These are phyloP conservation scores for Cunninghamia lanceolata DNA, from an alignment of 75 land plant genomes.

Conservation along the genomic window DNA sequence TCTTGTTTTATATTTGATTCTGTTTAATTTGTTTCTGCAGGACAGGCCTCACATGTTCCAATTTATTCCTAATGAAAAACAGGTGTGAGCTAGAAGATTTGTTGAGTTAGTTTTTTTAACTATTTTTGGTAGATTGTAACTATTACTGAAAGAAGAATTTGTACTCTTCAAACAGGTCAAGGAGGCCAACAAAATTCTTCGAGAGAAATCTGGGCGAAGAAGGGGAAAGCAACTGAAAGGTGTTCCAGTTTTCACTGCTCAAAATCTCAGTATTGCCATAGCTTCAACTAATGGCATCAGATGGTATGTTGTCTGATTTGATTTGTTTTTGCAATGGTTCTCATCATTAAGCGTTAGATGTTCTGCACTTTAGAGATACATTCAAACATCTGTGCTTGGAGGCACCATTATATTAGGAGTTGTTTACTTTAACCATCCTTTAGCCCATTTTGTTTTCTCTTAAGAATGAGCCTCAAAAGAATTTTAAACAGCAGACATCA, in stretches of 20 bases:
- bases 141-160: slow-evolving; percentile 8
- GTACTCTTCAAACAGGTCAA: slow-evolving; percentile 50
- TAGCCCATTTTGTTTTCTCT: neutral
- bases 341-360: neutral
- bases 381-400: neutral
- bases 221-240: slow-evolving; percentile 57
- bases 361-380: neutral
- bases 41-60: slow-evolving; percentile 73
- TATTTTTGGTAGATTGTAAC: neutral
- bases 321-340: neutral
- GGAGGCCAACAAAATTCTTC: slow-evolving; percentile 70
- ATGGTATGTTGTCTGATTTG: slow-evolving; percentile 41
- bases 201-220: slow-evolving; percentile 25
- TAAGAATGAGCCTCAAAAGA: neutral
- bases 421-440: neutral
- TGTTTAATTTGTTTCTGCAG: slow-evolving; percentile 29
- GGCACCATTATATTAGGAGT: neutral
- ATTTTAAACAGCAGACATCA: neutral
- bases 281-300: slow-evolving; percentile 75
- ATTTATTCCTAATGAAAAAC: slow-evolving; percentile 70
- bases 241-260: slow-evolving; percentile 89
- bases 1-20: neutral
- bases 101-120: neutral
- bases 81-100: slow-evolving; percentile 33
- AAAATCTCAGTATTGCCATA: slow-evolving; percentile 78